Evolutionary conservation across 306 rosid species (phyloP).

Genomic region (Cucurbita moschata): DNA sequence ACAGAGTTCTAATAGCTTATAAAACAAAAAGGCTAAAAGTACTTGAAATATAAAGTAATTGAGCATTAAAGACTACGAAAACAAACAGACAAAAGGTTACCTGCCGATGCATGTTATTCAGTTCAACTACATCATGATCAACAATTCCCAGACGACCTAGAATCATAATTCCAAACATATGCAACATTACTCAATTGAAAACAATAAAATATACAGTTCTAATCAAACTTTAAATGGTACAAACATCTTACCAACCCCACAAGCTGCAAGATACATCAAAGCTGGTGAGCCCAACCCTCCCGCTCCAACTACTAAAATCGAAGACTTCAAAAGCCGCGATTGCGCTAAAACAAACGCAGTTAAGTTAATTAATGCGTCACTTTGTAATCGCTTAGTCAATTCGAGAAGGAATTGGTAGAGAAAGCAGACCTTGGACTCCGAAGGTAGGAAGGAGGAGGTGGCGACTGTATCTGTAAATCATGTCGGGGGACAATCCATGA

Average conservation of each 20-base stretch:
- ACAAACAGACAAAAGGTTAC: conserved; percentile 20
- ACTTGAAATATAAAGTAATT: not conserved
- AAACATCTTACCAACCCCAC: conserved; percentile 59
- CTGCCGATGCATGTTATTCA: conserved; percentile 96
- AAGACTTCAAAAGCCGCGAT: conserved; percentile 57
- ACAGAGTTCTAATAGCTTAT: not conserved
- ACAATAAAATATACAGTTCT: not conserved
- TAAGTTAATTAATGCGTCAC: too few relatives aligned
- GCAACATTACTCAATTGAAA: not conserved
- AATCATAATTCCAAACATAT: conserved; percentile 1
- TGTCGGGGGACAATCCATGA: conserved; percentile 39
- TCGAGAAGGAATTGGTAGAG: not conserved
- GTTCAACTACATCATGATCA: conserved; percentile 89
- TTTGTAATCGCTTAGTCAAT: too few relatives aligned
- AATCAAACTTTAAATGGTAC: too few relatives aligned
- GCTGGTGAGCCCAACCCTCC: conserved; percentile 98
- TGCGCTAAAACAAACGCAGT: conserved; percentile 32
- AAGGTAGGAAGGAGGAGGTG: conserved; percentile 87
- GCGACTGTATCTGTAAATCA: conserved; percentile 88
- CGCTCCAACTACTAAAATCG: conserved; percentile 83
- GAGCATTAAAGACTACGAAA: not conserved
- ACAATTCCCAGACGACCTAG: conserved; percentile 73
- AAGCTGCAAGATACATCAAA: conserved; percentile 71
- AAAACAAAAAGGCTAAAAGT: not conserved
- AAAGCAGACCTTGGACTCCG: conserved; percentile 60